These are phyloP conservation scores for Neurospora terricola DNA, from an alignment of 495 filamentous ascomycete species.

Conservation along the genomic window DNA sequence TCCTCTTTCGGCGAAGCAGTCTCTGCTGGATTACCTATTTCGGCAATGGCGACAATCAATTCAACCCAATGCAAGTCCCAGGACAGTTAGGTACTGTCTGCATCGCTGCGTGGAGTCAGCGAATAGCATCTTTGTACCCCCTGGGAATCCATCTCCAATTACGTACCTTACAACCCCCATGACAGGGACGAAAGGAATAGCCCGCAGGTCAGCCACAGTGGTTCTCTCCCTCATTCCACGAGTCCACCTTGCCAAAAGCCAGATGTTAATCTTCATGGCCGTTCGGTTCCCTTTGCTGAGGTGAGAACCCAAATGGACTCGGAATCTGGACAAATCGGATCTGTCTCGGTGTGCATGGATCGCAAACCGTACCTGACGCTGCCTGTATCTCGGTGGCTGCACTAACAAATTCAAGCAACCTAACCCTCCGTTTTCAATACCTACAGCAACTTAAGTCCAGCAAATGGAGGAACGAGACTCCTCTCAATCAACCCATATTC, in stretches of 20 bases:
- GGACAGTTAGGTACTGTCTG: not conserved
- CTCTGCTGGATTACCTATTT: not conserved
- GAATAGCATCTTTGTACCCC: not conserved
- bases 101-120: not conserved
- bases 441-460: not conserved
- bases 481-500: not conserved
- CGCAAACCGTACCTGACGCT: not conserved
- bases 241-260: not conserved
- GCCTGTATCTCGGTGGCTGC: not conserved
- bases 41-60: not conserved
- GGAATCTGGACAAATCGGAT: not conserved
- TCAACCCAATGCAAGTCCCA: not conserved
- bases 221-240: not conserved
- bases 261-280: not conserved
- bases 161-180: not conserved
- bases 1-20: not conserved
- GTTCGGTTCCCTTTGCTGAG: not conserved
- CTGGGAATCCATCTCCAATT: not conserved
- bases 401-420: not conserved
- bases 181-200: not conserved
- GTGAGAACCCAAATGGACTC: not conserved
- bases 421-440: not conserved
- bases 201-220: not conserved
- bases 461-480: not conserved
- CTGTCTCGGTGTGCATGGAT: not conserved